Percentiles rank a stretch among this genome's conserved stretches.
phyloP scores from a whole-genome alignment of 106 monocot species.

The Apostasia shenzhenica region DNA sequence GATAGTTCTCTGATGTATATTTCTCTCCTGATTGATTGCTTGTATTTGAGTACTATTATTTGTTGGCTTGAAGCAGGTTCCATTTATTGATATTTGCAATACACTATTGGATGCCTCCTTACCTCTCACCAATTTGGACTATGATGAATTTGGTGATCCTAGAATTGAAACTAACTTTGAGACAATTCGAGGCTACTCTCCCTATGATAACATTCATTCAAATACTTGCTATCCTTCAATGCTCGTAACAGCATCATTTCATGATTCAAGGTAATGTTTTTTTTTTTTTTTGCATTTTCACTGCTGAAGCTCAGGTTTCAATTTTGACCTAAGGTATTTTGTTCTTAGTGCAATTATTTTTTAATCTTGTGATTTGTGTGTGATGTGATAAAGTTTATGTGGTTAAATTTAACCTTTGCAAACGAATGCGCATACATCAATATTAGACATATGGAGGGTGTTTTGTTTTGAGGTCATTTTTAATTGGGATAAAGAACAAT shows the following conservation, averaged over 20 bases:
- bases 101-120: slow-evolving; percentile 83
- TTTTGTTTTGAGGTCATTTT: no score
- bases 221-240: slow-evolving; percentile 55
- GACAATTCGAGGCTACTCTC: slow-evolving; percentile 67
- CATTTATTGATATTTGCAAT: slow-evolving; percentile 93
- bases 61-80: slow-evolving; percentile 53
- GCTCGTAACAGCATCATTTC: slow-evolving; percentile 74
- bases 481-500: no score
- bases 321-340: no score
- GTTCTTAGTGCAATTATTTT: no score
- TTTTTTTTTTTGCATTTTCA: neutral
- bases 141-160: slow-evolving; percentile 97
- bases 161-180: slow-evolving; percentile 51
- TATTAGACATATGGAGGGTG: no score
- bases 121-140: slow-evolving; percentile 85
- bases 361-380: no score
- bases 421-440: no score
- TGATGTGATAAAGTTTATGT: no score
- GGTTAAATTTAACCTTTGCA: no score
- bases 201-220: slow-evolving; percentile 71
- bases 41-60: slow-evolving; percentile 2
- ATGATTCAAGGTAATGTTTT: slow-evolving; percentile 66
- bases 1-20: no score
- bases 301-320: no score
- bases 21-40: neutral